Evolutionary conservation across 441 rosid genomes (phyloP).

Genomic region (Populus tomentosa): DNA sequence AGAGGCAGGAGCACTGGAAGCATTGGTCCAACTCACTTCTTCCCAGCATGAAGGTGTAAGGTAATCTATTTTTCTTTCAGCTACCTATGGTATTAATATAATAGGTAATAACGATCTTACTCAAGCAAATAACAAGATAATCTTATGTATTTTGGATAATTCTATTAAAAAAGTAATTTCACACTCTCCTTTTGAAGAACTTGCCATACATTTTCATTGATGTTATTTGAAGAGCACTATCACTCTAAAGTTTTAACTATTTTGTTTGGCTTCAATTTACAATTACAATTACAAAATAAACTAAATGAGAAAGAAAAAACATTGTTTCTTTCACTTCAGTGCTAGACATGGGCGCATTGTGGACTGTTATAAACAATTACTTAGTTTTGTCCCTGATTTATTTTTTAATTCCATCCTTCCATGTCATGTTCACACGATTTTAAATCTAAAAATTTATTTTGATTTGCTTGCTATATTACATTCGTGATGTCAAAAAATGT

Average conservation of each 20-base stretch:
- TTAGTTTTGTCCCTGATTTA: too few species aligned
- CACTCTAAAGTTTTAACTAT: background rate
- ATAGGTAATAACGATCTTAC: background rate
- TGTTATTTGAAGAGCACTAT: background rate
- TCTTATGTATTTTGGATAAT: background rate
- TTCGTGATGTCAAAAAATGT: too few species aligned
- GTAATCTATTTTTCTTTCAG: slow-evolving; percentile 25
- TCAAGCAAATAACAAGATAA: background rate
- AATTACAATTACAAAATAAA: too few species aligned
- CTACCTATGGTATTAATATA: background rate
- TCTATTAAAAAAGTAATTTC: background rate
- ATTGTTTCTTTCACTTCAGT: too few species aligned
- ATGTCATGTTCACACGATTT: too few species aligned
- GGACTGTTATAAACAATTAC: too few species aligned
- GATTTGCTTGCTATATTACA: too few species aligned
- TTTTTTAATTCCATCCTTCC: too few species aligned
- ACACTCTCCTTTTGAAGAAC: background rate
- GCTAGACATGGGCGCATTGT: too few species aligned
- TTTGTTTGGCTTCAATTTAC: too few species aligned
- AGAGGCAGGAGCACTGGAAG: slow-evolving; percentile 93
- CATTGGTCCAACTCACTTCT: slow-evolving; percentile 80
- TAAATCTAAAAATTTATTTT: too few species aligned
- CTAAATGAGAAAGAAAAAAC: too few species aligned
- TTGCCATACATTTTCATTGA: background rate
- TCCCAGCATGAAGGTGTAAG: slow-evolving; percentile 96